Evolutionary conservation across 306 rosid species (phyloP).

Genomic region (Hylodesmum podocarpum): DNA sequence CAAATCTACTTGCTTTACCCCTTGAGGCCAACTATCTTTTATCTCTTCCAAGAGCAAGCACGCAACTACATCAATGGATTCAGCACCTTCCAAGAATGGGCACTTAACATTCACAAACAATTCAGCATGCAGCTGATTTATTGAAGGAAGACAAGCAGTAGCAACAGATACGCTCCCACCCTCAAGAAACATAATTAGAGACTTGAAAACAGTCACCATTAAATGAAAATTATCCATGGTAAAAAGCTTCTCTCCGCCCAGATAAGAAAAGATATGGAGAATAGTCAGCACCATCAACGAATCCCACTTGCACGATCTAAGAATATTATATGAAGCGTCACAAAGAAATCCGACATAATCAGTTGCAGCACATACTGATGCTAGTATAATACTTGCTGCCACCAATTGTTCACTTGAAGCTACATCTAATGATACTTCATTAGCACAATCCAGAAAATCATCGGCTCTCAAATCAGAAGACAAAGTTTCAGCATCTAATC

Average conservation of each 20-base stretch:
- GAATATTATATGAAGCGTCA: conserved; percentile 62
- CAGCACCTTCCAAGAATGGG: conserved; percentile 61
- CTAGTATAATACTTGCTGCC: conserved; percentile 71
- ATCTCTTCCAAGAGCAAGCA: conserved; percentile 60
- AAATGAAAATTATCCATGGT: conserved; percentile 35
- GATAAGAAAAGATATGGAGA: conserved; percentile 72
- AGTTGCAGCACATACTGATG: conserved; percentile 70
- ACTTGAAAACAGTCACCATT: conserved; percentile 59
- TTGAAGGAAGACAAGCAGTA: conserved; percentile 44
- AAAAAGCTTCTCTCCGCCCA: conserved; percentile 66
- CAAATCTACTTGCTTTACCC: conserved; percentile 24
- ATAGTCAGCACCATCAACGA: conserved; percentile 53
- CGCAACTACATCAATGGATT: conserved; percentile 52
- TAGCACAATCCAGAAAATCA: conserved; percentile 35
- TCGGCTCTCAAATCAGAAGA: conserved; percentile 34
- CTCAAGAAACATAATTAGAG: conserved; percentile 68
- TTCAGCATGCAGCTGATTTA: conserved; percentile 38
- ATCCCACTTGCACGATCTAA: conserved; percentile 45
- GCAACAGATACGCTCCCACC: conserved; percentile 33
- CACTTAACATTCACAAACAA: conserved; percentile 46
- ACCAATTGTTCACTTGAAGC: conserved; percentile 70
- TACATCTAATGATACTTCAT: conserved; percentile 33
- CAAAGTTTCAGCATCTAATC: conserved; percentile 27
- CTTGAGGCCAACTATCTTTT: conserved; percentile 29
- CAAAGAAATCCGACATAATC: conserved; percentile 51